Evolutionary conservation across 2,329 filamentous ascomycete genomes (phyloP).

Genomic region (Aspergillus hiratsukae): DNA sequence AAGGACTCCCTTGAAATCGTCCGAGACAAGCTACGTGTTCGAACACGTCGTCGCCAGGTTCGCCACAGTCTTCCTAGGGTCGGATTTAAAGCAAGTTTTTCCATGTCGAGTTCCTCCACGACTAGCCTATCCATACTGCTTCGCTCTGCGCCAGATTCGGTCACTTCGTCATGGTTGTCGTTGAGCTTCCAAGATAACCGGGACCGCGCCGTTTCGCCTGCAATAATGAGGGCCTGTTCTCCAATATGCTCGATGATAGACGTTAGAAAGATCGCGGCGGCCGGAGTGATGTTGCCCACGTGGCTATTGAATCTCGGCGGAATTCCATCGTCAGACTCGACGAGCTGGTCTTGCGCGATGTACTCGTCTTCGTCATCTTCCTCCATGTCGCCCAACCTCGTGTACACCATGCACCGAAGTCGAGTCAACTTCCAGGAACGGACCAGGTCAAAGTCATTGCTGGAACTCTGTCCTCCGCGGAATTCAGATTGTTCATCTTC

Average conservation of each 20-base stretch:
- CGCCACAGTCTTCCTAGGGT: constrained; percentile 88
- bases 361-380: constrained; percentile 94
- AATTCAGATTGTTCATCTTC: constrained; percentile 68
- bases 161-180: constrained; percentile 56
- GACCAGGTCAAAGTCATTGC: constrained; percentile 78
- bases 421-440: constrained; percentile 90
- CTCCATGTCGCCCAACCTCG: constrained; percentile 91
- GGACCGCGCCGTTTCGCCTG: constrained; percentile 71
- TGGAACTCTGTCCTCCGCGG: constrained; percentile 47
- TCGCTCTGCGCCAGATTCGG: constrained; percentile 38
- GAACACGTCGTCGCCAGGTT: constrained; percentile 78
- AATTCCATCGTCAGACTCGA: constrained; percentile 49
- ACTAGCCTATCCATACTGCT: constrained; percentile 60
- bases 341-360: constrained; percentile 72
- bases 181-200: constrained; percentile 29
- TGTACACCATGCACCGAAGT: constrained; percentile 96
- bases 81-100: constrained; percentile 84
- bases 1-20: constrained; percentile 41
- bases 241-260: constrained; percentile 92
- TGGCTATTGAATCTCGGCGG: constrained; percentile 54
- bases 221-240: constrained; percentile 82
- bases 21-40: constrained; percentile 32
- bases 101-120: constrained; percentile 89
- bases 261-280: constrained; percentile 91
- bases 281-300: constrained; percentile 71